A percentile compares a stretch with the other conserved stretches of the same genome.
Evolutionary conservation across 768 basidiomycete species (phyloP).

Genomic region (Trametes gibbosa): DNA sequence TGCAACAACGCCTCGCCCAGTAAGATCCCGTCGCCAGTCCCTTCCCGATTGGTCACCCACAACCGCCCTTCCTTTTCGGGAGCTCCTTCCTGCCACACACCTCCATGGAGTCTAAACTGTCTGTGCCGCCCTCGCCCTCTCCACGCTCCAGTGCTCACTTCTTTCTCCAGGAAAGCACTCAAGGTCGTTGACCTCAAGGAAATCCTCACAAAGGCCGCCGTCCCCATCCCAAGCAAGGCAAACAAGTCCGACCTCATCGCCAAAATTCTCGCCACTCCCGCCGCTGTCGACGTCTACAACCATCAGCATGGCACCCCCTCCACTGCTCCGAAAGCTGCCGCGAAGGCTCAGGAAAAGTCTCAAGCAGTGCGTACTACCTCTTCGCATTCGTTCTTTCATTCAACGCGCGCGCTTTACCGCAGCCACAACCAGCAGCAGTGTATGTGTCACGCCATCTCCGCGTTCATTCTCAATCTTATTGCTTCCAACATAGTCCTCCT

Average conservation of each 20-base stretch:
- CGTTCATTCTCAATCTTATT: neutral
- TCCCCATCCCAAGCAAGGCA: conserved; percentile 50
- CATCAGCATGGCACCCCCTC: conserved; percentile 19
- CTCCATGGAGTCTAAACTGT: conserved; percentile 42
- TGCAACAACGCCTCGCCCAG: conserved; percentile 18
- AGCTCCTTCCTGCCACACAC: conserved; percentile 2
- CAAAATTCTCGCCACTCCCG: conserved; percentile 51
- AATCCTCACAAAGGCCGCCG: conserved; percentile 52
- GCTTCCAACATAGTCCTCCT: neutral
- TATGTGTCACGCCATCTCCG: conserved; percentile 14
- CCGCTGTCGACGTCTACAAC: conserved; percentile 51
- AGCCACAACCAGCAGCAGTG: conserved; percentile 35
- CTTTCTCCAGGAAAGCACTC: conserved; percentile 48
- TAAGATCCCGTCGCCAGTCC: conserved; percentile 12
- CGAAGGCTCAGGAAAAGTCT: conserved; percentile 18
- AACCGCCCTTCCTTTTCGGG: conserved; percentile 8
- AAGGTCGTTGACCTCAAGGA: conserved; percentile 70
- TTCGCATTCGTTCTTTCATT: conserved; percentile 25
- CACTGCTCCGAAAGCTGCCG: conserved; percentile 30
- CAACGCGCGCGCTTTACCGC: conserved; percentile 28
- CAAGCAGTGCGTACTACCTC: conserved; percentile 7
- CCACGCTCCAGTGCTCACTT: neutral
- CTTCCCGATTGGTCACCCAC: conserved; percentile 11
- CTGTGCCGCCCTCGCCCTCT: conserved; percentile 16
- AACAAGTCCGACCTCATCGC: conserved; percentile 69